These are phyloP conservation scores for Pestalotiopsis sp. DNA, from an alignment of 2,329 filamentous ascomycete genomes.

Conservation along the genomic window DNA sequence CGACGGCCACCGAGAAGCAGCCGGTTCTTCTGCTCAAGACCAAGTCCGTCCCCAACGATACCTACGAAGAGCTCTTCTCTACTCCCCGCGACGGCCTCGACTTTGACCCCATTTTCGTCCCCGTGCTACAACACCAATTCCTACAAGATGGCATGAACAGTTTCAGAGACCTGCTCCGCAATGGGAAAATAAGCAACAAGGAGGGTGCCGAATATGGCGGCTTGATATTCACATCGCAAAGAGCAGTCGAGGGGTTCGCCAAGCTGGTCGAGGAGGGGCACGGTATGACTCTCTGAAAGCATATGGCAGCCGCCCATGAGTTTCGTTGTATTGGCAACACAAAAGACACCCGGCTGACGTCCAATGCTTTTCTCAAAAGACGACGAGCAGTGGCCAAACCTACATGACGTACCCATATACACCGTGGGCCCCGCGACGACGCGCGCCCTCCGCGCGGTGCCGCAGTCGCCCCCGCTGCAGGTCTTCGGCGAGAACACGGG, in stretches of 20 bases:
- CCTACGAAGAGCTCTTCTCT: conserved; percentile 69
- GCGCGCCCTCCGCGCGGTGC: conserved; percentile 64
- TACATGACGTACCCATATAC: conserved; percentile 65
- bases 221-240: conserved; percentile 82
- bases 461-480: conserved; percentile 50
- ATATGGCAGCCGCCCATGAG: not conserved
- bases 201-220: conserved; percentile 61
- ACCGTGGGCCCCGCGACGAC: conserved; percentile 81
- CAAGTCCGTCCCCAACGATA: conserved; percentile 68
- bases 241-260: conserved; percentile 77
- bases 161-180: conserved; percentile 51
- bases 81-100: conserved; percentile 35
- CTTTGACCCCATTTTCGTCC: conserved; percentile 71
- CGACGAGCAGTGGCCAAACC: conserved; percentile 46
- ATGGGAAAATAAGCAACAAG: conserved; percentile 39
- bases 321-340: not conserved
- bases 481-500: conserved; percentile 82
- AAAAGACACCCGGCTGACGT: not conserved
- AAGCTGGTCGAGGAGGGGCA: conserved; percentile 58
- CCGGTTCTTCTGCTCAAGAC: conserved; percentile 78
- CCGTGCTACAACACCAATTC: conserved; percentile 73
- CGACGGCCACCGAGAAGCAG: conserved; percentile 23
- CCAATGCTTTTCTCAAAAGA: conserved; percentile 9
- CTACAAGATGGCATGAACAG: conserved; percentile 56
- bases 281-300: conserved; percentile 24